phyloP scores from a whole-genome alignment of 1,284 basidiomycete genomes.

The Cryptococcus sp. region DNA sequence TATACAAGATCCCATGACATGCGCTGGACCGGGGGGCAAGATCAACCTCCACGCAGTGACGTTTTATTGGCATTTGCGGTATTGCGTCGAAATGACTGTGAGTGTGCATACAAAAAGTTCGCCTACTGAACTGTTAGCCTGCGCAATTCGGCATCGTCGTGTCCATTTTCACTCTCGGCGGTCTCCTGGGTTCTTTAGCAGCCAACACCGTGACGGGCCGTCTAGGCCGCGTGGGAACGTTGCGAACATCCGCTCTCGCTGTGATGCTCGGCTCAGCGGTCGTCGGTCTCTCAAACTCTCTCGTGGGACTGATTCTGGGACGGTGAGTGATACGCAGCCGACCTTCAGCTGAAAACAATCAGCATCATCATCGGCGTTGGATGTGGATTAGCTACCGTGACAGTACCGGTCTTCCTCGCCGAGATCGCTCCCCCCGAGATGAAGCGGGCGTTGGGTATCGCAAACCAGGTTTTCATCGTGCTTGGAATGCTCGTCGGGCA shows the following conservation, averaged over 20 bases:
- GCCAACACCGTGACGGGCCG: conserved; percentile 23
- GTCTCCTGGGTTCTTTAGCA: conserved; percentile 46
- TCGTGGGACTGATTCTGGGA: conserved; percentile 29
- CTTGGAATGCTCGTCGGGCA: conserved; percentile 52
- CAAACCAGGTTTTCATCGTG: conserved; percentile 54
- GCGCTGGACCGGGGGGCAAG: conserved; percentile 12
- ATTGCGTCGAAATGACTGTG: conserved; percentile 38
- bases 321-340: conserved; percentile 28
- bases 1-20: conserved; percentile 39
- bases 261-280: conserved; percentile 30
- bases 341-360: background rate
- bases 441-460: conserved; percentile 52
- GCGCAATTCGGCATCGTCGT: conserved; percentile 51
- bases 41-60: conserved; percentile 6
- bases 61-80: conserved; percentile 13
- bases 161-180: conserved; percentile 55
- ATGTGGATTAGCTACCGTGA: conserved; percentile 53
- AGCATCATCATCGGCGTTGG: conserved; percentile 53
- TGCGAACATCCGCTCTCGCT: conserved; percentile 25
- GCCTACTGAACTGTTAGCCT: conserved; percentile 15
- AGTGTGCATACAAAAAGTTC: conserved; percentile 2
- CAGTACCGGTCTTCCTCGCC: conserved; percentile 53
- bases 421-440: conserved; percentile 52
- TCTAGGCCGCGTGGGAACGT: conserved; percentile 28
- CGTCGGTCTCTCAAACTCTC: conserved; percentile 25